Conservation (phyloP, 805 yeast genomes). For the Sugiyamaella boreocaroliniensis region DNA sequence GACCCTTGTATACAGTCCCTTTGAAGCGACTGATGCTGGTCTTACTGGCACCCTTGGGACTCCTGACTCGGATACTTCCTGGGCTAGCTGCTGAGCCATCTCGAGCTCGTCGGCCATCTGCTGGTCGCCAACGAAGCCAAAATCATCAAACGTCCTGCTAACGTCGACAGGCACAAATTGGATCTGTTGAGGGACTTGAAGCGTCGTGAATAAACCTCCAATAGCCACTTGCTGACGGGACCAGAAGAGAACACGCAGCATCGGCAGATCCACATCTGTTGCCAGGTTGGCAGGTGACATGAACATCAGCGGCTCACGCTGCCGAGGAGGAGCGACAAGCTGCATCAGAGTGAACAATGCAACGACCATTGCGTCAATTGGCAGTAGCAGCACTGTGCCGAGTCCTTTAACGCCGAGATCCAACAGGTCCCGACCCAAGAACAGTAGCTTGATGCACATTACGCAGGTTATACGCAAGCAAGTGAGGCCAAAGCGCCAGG, state of each 20-base stretch:
- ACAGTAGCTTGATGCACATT: slow-evolving; percentile 8
- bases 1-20: no score
- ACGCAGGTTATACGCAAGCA: slow-evolving; percentile 4
- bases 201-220: slow-evolving; percentile 5
- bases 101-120: neutral
- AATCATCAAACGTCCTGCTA: no score
- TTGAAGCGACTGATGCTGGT: no score
- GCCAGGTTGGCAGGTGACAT: neutral
- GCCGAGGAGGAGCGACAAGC: neutral
- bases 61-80: no score
- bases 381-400: slow-evolving; percentile 10
- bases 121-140: neutral
- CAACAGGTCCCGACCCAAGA: slow-evolving; percentile 14
- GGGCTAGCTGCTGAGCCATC: neutral
- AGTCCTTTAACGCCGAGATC: slow-evolving; percentile 4
- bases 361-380: slow-evolving; percentile 14
- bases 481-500: neutral
- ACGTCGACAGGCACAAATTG: neutral
- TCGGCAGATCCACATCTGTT: slow-evolving; percentile 12
- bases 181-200: slow-evolving; percentile 13
- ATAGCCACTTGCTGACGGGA: slow-evolving; percentile 10
- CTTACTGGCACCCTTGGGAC: no score
- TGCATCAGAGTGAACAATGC: slow-evolving; percentile 5
- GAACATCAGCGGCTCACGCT: neutral
- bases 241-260: slow-evolving; percentile 18